These are phyloP conservation scores for Magnaporthales sp. DNA, from an alignment of 2,329 filamentous ascomycete genomes.

Conservation along the genomic window DNA sequence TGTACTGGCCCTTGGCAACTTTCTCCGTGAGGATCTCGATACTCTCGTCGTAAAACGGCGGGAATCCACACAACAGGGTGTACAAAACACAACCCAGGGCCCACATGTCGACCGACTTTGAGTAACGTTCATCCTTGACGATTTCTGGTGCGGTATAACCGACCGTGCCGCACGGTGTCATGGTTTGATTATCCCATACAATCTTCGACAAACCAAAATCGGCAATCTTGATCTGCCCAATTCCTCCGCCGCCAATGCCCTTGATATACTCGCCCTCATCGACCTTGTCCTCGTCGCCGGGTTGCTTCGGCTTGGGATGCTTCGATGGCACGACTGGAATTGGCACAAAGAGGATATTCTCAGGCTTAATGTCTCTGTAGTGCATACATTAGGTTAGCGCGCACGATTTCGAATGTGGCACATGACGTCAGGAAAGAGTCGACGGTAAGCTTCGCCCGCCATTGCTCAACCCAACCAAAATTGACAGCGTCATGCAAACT, in stretches of 20 bases:
- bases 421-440: not conserved
- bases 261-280: conserved; percentile 90
- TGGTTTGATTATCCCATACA: conserved; percentile 95
- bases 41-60: conserved; percentile 96
- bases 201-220: conserved; percentile 97
- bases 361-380: conserved; percentile 88
- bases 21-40: conserved; percentile 97
- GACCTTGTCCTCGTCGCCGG: conserved; percentile 93
- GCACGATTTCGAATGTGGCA: not conserved
- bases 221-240: conserved; percentile 92
- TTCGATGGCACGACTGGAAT: conserved; percentile 74
- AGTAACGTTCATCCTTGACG: conserved; percentile 97
- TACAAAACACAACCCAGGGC: conserved; percentile 94
- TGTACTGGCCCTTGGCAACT: conserved; percentile 92
- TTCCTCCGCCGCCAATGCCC: conserved; percentile 78
- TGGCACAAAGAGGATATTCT: conserved; percentile 91
- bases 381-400: not conserved
- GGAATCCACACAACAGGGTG: conserved; percentile 93
- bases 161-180: conserved; percentile 98
- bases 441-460: not conserved
- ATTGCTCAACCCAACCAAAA: not conserved
- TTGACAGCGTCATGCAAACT: not conserved
- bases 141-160: conserved; percentile 98
- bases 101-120: conserved; percentile 99
- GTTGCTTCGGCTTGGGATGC: conserved; percentile 67